Evolutionary conservation across 2,329 filamentous ascomycete genomes (phyloP).

Genomic region (Ilyonectria robusta): DNA sequence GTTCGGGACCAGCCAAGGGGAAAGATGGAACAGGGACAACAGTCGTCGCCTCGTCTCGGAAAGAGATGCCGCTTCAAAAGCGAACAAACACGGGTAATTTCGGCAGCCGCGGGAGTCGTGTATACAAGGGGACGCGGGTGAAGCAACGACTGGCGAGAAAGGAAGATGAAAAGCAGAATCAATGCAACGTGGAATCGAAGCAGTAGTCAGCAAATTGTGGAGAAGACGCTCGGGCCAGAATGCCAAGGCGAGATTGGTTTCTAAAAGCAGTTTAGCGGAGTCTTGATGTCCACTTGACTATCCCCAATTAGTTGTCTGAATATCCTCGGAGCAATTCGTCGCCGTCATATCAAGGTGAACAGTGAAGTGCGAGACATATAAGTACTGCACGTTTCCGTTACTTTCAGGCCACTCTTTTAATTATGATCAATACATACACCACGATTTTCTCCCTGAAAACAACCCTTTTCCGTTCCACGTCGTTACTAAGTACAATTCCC

Average conservation of each 20-base stretch:
- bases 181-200: neutral
- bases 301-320: neutral
- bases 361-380: neutral
- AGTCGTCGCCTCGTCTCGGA: neutral
- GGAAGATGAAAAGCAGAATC: neutral
- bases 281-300: neutral
- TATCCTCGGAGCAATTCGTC: neutral
- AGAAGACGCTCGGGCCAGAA: constrained; percentile 16
- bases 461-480: no score
- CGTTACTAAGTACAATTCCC: neutral
- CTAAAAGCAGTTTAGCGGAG: constrained; percentile 6
- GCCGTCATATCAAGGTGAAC: neutral
- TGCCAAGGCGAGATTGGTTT: constrained; percentile 24
- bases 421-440: neutral
- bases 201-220: neutral
- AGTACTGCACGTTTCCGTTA: neutral
- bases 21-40: neutral
- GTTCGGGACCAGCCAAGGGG: neutral
- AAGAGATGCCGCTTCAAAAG: neutral
- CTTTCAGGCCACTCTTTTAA: neutral
- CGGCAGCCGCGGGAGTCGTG: neutral
- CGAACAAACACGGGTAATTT: neutral
- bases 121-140: neutral
- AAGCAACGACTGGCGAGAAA: neutral
- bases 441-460: neutral